Conservation (phyloP, 2,329 filamentous ascomycete genomes). For the Ascochyta clinopodiicola region DNA sequence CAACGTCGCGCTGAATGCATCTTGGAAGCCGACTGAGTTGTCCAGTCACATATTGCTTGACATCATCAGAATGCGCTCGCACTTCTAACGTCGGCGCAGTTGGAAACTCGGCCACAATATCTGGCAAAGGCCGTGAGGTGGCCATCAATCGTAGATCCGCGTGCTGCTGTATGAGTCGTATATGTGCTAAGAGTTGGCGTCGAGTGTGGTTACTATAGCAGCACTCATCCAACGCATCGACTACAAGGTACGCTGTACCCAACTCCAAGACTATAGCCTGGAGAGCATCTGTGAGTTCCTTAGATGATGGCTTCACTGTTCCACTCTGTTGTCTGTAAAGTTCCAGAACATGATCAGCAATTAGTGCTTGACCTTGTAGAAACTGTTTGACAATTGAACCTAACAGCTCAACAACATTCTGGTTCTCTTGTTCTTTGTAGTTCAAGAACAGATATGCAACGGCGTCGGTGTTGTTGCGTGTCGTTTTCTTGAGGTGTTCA, state of each 20-base stretch:
- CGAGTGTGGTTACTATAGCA: too few relatives aligned
- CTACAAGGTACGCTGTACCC: slow-evolving; percentile 34
- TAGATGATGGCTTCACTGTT: slow-evolving; percentile 22
- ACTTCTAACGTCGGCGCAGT: slow-evolving; percentile 16
- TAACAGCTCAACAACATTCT: slow-evolving; percentile 32
- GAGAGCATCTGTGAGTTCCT: slow-evolving; percentile 28
- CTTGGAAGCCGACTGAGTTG: slow-evolving; percentile 22
- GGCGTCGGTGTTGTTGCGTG: neutral
- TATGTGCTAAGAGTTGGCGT: slow-evolving; percentile 14
- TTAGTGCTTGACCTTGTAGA: slow-evolving; percentile 23
- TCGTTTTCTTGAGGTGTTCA: slow-evolving; percentile 11
- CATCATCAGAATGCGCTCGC: slow-evolving; percentile 24
- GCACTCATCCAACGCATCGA: slow-evolving; percentile 46
- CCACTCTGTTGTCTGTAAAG: slow-evolving; percentile 32
- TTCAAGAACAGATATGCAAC: slow-evolving; percentile 47
- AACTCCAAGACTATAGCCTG: slow-evolving; percentile 21
- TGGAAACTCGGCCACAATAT: slow-evolving; percentile 16
- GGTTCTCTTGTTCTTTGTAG: slow-evolving; percentile 34
- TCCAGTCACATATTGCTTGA: slow-evolving; percentile 22
- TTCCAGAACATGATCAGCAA: slow-evolving; percentile 22
- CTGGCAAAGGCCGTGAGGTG: slow-evolving; percentile 24
- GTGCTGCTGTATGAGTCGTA: neutral
- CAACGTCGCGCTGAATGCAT: slow-evolving; percentile 14
- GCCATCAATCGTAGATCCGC: slow-evolving; percentile 16
- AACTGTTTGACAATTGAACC: slow-evolving; percentile 46